Evolutionary conservation across 441 rosid species (phyloP).

Genomic region (Populus hybrid): DNA sequence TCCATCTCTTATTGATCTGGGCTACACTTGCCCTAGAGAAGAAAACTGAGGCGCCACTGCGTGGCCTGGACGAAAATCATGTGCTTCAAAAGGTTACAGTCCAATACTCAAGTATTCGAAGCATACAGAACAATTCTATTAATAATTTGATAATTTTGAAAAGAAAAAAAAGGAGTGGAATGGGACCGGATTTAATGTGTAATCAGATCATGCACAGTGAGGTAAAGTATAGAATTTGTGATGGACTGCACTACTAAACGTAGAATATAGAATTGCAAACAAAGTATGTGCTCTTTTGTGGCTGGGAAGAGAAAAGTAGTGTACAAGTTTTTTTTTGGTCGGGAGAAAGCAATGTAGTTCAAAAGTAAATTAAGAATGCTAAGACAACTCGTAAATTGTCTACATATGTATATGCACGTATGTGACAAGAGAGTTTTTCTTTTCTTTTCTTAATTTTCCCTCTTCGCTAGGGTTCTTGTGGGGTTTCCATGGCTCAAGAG

Average conservation of each 20-base stretch:
- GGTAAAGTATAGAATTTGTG: conserved; percentile 4
- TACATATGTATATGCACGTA: conserved; percentile 11
- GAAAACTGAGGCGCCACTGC: neutral
- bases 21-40: neutral
- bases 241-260: conserved; percentile 27
- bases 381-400: conserved; percentile 16
- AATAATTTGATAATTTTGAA: neutral
- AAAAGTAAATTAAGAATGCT: conserved; percentile 18
- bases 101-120: neutral
- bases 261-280: neutral
- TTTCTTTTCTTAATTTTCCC: neutral
- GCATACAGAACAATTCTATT: neutral
- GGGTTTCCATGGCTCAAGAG: conserved; percentile 22
- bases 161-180: neutral
- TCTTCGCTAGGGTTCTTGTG: conserved; percentile 6
- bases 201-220: conserved; percentile 1
- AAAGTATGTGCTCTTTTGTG: conserved; percentile 13
- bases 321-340: conserved; percentile 21
- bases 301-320: conserved; percentile 19
- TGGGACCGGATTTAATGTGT: neutral
- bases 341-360: conserved; percentile 27
- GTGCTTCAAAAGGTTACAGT: neutral
- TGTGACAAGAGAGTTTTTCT: neutral
- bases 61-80: neutral
- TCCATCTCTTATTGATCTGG: neutral